phyloP scores from a whole-genome alignment of 2,329 filamentous ascomycete species.

The Aspergillus pseudoglaucus region DNA sequence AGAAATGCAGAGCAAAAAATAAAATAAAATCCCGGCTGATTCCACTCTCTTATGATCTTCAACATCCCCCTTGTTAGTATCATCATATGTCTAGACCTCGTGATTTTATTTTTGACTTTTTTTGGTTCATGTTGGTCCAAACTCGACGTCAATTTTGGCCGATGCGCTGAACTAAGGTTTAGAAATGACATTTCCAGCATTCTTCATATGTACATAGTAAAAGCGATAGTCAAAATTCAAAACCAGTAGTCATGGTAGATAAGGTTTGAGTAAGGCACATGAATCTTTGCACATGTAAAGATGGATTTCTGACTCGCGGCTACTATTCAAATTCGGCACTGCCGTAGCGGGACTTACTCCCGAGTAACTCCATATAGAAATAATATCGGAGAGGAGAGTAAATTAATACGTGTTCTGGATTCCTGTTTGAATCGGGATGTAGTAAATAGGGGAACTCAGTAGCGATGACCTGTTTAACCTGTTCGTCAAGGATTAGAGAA shows the following conservation, averaged over 20 bases:
- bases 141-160: background rate
- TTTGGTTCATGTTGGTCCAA: background rate
- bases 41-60: constrained; percentile 4
- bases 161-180: background rate
- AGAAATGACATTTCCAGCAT: background rate
- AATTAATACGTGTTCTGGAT: no score
- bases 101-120: constrained; percentile 2
- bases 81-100: constrained; percentile 9
- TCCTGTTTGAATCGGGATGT: no score
- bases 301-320: no score
- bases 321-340: no score
- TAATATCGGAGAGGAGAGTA: no score
- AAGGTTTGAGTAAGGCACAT: no score
- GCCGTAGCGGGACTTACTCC: no score
- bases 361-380: no score
- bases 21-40: constrained; percentile 1
- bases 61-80: background rate
- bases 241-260: no score
- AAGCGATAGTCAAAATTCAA: background rate
- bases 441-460: no score
- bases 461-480: no score
- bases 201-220: background rate
- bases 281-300: no score
- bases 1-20: background rate
- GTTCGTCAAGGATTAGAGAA: background rate